Conservation (phyloP, 768 basidiomycete genomes). For the Trametes meyenii region DNA sequence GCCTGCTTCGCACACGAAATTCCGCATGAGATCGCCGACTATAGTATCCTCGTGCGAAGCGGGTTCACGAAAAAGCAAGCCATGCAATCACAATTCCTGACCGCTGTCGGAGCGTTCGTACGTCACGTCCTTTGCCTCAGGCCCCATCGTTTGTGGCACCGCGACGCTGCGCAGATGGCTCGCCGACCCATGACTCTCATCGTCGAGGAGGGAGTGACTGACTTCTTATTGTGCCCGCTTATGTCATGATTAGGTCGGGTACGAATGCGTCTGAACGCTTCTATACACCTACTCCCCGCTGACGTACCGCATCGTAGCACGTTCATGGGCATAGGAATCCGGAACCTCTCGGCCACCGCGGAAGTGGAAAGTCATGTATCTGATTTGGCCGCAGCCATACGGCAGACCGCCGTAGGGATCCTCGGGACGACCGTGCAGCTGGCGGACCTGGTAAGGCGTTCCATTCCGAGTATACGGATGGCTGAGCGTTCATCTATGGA, state of each 20-base stretch:
- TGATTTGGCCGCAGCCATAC: slow-evolving; percentile 77
- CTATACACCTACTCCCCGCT: slow-evolving; percentile 14
- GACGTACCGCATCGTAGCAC: slow-evolving; percentile 49
- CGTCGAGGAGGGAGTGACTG: not conserved
- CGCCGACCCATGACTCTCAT: not conserved
- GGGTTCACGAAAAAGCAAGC: slow-evolving; percentile 91
- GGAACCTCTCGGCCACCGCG: slow-evolving; percentile 64
- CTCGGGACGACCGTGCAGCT: slow-evolving; percentile 81
- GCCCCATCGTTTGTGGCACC: slow-evolving; percentile 15
- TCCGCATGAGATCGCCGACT: slow-evolving; percentile 96
- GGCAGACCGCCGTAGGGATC: slow-evolving; percentile 74
- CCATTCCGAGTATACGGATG: not conserved
- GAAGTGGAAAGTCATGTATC: slow-evolving; percentile 42
- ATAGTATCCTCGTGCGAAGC: slow-evolving; percentile 88
- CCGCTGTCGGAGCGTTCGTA: slow-evolving; percentile 91
- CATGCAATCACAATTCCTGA: slow-evolving; percentile 92
- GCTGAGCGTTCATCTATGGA: not conserved
- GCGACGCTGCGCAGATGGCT: not conserved
- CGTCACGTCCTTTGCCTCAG: slow-evolving; percentile 39
- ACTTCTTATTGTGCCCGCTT: slow-evolving; percentile 3
- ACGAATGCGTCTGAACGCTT: slow-evolving; percentile 4
- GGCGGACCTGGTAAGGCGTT: slow-evolving; percentile 72
- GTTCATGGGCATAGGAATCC: slow-evolving; percentile 86
- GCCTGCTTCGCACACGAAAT: slow-evolving; percentile 96
- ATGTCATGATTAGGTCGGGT: slow-evolving; percentile 27